These are phyloP conservation scores for Aspergillus ochraceus DNA, from an alignment of 2,329 filamentous ascomycete species.

Conservation along the genomic window DNA sequence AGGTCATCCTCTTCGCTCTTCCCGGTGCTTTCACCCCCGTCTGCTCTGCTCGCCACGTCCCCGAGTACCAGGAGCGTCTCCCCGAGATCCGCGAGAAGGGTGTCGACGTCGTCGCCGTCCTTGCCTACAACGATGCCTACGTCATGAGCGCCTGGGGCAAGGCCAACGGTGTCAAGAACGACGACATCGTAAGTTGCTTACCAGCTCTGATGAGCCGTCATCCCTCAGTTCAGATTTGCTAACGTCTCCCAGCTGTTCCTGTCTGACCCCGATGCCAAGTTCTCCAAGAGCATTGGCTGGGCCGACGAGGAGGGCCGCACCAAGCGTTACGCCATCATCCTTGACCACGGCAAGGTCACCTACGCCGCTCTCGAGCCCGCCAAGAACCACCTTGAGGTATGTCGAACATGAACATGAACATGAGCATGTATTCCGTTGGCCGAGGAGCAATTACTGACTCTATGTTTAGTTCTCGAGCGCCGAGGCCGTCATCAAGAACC, in stretches of 20 bases:
- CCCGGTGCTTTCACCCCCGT: constrained; percentile 82
- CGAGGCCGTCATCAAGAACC: constrained; percentile 38
- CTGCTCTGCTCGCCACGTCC: constrained; percentile 78
- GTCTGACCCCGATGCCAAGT: constrained; percentile 69
- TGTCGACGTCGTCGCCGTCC: constrained; percentile 77
- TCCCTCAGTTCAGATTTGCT: not conserved
- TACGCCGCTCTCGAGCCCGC: constrained; percentile 74
- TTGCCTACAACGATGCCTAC: constrained; percentile 80
- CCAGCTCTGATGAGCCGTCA: not conserved
- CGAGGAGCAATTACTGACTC: constrained; percentile 4
- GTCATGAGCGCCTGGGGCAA: constrained; percentile 92
- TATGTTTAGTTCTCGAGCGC: constrained; percentile 38
- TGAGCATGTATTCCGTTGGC: too few species aligned
- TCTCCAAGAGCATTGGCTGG: constrained; percentile 80
- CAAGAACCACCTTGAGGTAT: constrained; percentile 43
- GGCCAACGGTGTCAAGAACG: constrained; percentile 74
- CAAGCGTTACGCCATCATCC: constrained; percentile 74
- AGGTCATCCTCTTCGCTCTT: constrained; percentile 68
- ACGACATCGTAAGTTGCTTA: constrained; percentile 59
- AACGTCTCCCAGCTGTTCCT: constrained; percentile 63
- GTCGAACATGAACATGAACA: not conserved
- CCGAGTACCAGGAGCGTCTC: constrained; percentile 74
- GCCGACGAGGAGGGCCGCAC: constrained; percentile 69
- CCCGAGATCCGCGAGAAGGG: constrained; percentile 73
- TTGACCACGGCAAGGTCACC: constrained; percentile 79